These are phyloP conservation scores for Corylus avellana DNA, from an alignment of 306 rosid genomes.

Conservation along the genomic window DNA sequence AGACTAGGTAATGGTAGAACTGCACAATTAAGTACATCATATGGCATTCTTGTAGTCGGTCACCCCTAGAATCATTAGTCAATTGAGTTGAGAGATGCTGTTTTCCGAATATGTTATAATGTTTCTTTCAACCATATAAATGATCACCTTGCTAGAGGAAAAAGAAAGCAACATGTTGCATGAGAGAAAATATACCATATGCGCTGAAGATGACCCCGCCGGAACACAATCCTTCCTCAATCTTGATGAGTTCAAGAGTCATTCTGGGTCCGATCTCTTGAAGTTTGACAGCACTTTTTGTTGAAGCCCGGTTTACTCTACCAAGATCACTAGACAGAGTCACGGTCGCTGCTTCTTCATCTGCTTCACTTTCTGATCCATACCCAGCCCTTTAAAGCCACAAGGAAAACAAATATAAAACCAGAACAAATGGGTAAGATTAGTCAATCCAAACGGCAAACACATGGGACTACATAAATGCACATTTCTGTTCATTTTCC, in stretches of 20 bases:
- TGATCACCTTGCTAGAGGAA: not conserved
- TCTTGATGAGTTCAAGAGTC: slow-evolving; percentile 80
- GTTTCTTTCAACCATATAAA: not conserved
- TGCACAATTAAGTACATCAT: not conserved
- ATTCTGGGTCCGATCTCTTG: slow-evolving; percentile 97
- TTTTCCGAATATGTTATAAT: not conserved
- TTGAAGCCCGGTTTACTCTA: slow-evolving; percentile 75
- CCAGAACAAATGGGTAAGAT: not conserved
- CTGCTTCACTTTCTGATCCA: slow-evolving; percentile 97
- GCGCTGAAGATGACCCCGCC: slow-evolving; percentile 84
- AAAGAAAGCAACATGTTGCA: not conserved
- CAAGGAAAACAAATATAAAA: slow-evolving; percentile 21
- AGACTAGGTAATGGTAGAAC: not conserved
- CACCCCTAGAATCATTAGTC: not conserved
- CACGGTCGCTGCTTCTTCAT: slow-evolving; percentile 91
- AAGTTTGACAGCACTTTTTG: slow-evolving; percentile 94
- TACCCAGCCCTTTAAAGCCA: slow-evolving; percentile 74
- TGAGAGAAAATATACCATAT: slow-evolving; percentile 51
- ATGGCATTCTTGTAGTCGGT: not conserved
- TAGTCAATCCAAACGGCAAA: not conserved
- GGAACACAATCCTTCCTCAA: slow-evolving; percentile 88
- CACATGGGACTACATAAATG: not conserved
- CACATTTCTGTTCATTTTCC: not conserved
- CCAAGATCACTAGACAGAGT: slow-evolving; percentile 75
- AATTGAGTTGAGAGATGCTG: not conserved